Conservation (phyloP, 108 stramenopile genomes). For the Fistulifera solaris region DNA sequence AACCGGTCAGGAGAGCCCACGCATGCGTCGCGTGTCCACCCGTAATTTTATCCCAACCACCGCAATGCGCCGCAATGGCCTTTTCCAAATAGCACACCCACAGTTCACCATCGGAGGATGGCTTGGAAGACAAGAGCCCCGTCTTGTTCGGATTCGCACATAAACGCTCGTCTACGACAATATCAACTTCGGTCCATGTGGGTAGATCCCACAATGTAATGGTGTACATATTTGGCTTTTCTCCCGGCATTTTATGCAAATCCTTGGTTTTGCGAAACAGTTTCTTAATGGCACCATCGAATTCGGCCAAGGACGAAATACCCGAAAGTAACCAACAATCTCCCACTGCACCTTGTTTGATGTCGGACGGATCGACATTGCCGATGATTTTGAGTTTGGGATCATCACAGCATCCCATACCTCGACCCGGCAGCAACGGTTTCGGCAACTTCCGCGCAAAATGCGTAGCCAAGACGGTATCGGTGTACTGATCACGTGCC, state of each 20-base stretch:
- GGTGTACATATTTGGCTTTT: constrained; percentile 24
- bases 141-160: constrained; percentile 15
- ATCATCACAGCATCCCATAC: constrained; percentile 33
- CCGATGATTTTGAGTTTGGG: constrained; percentile 26
- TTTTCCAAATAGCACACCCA: constrained; percentile 37
- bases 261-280: constrained; percentile 30
- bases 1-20: constrained; percentile 37
- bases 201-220: constrained; percentile 25
- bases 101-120: constrained; percentile 32
- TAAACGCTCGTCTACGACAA: constrained; percentile 31
- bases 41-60: constrained; percentile 12
- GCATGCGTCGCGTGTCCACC: constrained; percentile 33
- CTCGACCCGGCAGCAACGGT: constrained; percentile 33
- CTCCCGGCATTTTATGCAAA: constrained; percentile 18
- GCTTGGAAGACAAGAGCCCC: constrained; percentile 24
- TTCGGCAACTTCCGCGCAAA: constrained; percentile 9
- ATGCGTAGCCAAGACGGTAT: constrained; percentile 5
- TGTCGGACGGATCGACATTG: constrained; percentile 34
- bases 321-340: constrained; percentile 38
- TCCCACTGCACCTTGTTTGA: constrained; percentile 29
- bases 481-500: constrained; percentile 5
- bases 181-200: constrained; percentile 29
- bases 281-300: constrained; percentile 36
- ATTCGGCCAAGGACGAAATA: constrained; percentile 32
- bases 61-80: constrained; percentile 31